Percentiles rank a stretch among this genome's conserved stretches.
phyloP scores from a whole-genome alignment of 306 rosid genomes.

The Oemleria cerasiformis region DNA sequence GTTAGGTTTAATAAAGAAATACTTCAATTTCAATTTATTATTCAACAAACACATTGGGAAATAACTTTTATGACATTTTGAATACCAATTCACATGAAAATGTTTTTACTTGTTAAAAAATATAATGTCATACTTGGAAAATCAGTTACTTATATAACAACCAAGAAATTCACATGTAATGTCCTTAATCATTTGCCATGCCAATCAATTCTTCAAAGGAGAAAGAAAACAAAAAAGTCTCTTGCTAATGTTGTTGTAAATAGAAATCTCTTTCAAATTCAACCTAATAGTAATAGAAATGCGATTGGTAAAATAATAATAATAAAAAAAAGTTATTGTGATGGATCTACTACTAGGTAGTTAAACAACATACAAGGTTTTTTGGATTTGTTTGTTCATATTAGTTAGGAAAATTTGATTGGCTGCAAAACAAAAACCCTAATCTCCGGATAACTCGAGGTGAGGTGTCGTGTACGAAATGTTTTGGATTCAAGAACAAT shows the following conservation, averaged over 20 bases:
- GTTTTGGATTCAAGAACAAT: conserved; percentile 24
- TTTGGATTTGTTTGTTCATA: not conserved
- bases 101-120: too few relatives aligned
- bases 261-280: too few relatives aligned
- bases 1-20: too few relatives aligned
- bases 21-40: too few relatives aligned
- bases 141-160: not conserved
- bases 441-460: conserved; percentile 17
- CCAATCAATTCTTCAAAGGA: not conserved
- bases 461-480: conserved; percentile 53
- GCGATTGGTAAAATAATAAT: too few relatives aligned
- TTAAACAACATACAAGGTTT: not conserved
- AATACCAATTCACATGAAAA: not conserved
- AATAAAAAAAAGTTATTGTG: too few relatives aligned
- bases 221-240: too few relatives aligned
- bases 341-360: not conserved
- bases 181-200: not conserved
- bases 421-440: not conserved
- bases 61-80: too few relatives aligned
- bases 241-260: too few relatives aligned
- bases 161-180: not conserved
- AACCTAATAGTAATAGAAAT: too few relatives aligned
- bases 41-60: too few relatives aligned
- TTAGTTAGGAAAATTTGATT: not conserved
- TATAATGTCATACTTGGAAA: not conserved